Evolutionary conservation across 139 green algal genomes (phyloP).

Genomic region (Chlamydomonas asymmetrica): DNA sequence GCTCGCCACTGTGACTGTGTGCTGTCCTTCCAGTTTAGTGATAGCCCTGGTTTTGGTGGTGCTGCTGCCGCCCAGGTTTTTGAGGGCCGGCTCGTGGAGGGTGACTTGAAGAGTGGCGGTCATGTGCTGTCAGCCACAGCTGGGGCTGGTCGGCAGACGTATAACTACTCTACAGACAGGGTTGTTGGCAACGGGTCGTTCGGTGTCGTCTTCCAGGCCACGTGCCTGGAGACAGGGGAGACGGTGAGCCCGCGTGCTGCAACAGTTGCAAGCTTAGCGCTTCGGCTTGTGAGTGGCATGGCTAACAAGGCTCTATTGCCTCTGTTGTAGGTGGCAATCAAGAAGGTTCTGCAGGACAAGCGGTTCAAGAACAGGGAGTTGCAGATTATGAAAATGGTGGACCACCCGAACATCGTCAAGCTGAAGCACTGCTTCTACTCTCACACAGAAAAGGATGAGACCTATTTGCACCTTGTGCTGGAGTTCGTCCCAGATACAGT

Average conservation of each 20-base stretch:
- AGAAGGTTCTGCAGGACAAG: conserved; percentile 99
- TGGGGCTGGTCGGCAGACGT: conserved; percentile 54
- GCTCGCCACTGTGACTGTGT: background rate
- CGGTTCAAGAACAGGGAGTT: conserved; percentile 99
- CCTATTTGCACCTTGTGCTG: conserved; percentile 98
- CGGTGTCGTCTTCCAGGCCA: conserved; percentile 95
- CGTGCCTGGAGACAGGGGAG: conserved; percentile 92
- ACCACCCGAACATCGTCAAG: conserved; percentile 96
- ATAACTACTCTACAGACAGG: conserved; percentile 88
- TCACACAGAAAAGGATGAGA: conserved; percentile 68
- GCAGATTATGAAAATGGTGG: conserved; percentile 97
- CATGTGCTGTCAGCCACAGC: conserved; percentile 45
- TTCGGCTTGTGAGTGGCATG: too few species aligned
- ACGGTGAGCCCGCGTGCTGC: conserved; percentile 69
- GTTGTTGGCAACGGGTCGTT: conserved; percentile 98
- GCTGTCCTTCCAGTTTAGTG: background rate
- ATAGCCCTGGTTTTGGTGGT: background rate
- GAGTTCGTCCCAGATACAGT: conserved; percentile 98
- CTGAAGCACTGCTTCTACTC: conserved; percentile 99
- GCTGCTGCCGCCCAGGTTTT: conserved; percentile 52
- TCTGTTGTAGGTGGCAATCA: conserved; percentile 90
- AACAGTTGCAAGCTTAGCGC: too few species aligned
- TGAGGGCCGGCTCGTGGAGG: conserved; percentile 68
- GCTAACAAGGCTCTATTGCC: background rate
- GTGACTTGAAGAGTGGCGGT: conserved; percentile 55